Percentiles rank a stretch among this genome's conserved stretches.
phyloP scores from a whole-genome alignment of 2,329 filamentous ascomycete genomes.

The Cladosporium sp. region DNA sequence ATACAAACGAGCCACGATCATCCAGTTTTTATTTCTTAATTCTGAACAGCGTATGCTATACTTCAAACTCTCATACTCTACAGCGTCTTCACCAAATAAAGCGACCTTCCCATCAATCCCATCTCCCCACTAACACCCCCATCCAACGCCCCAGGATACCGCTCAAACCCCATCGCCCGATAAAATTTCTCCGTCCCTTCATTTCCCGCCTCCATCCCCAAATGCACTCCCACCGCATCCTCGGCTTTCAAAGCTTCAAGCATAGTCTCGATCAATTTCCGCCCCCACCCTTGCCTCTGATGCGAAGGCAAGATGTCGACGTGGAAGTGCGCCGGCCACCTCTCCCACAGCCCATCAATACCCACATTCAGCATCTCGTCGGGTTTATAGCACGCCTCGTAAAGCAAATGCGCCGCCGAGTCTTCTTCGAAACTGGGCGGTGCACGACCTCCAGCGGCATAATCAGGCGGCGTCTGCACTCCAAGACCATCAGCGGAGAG shows the following conservation, averaged over 20 bases:
- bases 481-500: not conserved
- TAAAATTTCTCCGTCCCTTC: constrained; percentile 27
- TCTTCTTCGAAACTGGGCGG: not conserved
- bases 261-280: constrained; percentile 32
- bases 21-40: not conserved
- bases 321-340: constrained; percentile 41
- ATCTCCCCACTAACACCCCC: constrained; percentile 14
- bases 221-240: constrained; percentile 37
- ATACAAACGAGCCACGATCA: constrained; percentile 8
- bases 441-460: not conserved
- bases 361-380: constrained; percentile 24
- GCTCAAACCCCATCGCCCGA: constrained; percentile 10
- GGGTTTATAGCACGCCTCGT: constrained; percentile 19
- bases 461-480: not conserved
- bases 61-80: not conserved
- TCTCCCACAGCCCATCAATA: constrained; percentile 25
- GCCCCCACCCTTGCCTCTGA: constrained; percentile 37
- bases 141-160: constrained; percentile 4
- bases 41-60: not conserved
- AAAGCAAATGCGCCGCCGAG: constrained; percentile 12
- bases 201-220: constrained; percentile 40
- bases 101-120: not conserved
- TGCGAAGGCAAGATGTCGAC: constrained; percentile 39
- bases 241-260: constrained; percentile 27
- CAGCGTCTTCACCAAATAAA: constrained; percentile 9